Base-by-base conservation (phyloP, 2,329 filamentous ascomycete species). In the Bipolaris sorokiniana region DNA sequence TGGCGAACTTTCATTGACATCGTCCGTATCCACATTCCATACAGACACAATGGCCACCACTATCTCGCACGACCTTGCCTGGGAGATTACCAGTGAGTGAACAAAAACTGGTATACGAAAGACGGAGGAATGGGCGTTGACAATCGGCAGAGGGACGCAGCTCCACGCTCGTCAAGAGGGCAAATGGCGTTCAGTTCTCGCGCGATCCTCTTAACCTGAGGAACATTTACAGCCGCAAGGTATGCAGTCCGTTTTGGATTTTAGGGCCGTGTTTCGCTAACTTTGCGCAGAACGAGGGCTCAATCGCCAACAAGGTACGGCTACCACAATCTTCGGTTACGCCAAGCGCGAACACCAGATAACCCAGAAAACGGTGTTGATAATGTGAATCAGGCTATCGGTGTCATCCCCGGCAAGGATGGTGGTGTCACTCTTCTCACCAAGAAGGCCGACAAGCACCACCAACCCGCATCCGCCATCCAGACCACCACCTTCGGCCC, bases 221-320 rank as follows among this genome's bases (percentile, higher is more conserved):
- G 80, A 98, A 97, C 89, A 84, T 89, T 82, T 90, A 96, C 85
- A 88, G 86, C 73, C 90, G 91, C 84, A 98, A 96, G 89, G 91
- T 95, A 81, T 66, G 78, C 42, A 41, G 20, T 15, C 10, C 11
- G 37, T 45, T 5, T 23, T 33, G 23, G 5, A 54, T 55, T 52
- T 52, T 48, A n/a, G 56, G 34, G 22, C 16, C 15, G 36, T 16
- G 58, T 11, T 63, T 59, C 20, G 51, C 73, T 76, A 68, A 75
- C 54, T 46, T 41, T 56, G 38, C 49, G 51, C 77, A 96, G 91
- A 87, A 97, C 81, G 91, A 91, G 74, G 95, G 95, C 76, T 96
- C 92, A 81, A 88, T 91, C 81, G 97, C 96, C 85, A 86, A 89
- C 79, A 95, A 97, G 90, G 92, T 95, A 90, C 73, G 64, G 37